Conservation (phyloP, 1,284 basidiomycete genomes). For the Ganoderma lingzhi region DNA sequence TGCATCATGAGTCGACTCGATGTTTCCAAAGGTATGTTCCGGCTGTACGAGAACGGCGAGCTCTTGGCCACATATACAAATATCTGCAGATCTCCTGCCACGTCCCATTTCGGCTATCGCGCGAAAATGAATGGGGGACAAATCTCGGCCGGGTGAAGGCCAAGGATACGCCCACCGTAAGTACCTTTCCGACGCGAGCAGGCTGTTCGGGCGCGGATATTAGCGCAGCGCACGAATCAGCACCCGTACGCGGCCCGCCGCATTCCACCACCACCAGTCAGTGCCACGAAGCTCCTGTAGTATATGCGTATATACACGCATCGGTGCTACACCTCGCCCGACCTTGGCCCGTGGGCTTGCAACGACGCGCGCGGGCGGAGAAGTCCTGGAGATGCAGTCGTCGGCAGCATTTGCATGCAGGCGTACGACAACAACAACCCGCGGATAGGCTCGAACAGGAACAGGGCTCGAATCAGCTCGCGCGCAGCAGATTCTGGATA, state of each 20-base stretch:
- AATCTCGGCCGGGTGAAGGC: background rate
- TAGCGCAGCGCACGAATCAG: background rate
- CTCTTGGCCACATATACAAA: background rate
- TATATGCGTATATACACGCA: background rate
- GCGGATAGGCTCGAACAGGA: background rate
- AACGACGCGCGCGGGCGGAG: background rate
- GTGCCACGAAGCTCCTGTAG: background rate
- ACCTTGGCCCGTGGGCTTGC: background rate
- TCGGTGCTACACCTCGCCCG: constrained; percentile 6
- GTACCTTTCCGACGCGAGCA: background rate
- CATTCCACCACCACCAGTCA: background rate
- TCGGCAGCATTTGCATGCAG: background rate
- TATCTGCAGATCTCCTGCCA: background rate
- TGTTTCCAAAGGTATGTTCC: background rate
- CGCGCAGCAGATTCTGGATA: background rate
- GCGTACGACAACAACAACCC: background rate
- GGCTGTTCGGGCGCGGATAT: background rate
- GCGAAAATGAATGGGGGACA: background rate
- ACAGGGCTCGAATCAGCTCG: background rate
- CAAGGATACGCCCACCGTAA: background rate
- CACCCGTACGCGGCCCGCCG: background rate
- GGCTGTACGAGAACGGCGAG: background rate
- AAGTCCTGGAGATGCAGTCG: background rate
- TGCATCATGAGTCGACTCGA: background rate
- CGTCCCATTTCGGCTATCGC: background rate